These are phyloP conservation scores for Amanita jacksonii DNA, from an alignment of 768 basidiomycete species.

Conservation along the genomic window DNA sequence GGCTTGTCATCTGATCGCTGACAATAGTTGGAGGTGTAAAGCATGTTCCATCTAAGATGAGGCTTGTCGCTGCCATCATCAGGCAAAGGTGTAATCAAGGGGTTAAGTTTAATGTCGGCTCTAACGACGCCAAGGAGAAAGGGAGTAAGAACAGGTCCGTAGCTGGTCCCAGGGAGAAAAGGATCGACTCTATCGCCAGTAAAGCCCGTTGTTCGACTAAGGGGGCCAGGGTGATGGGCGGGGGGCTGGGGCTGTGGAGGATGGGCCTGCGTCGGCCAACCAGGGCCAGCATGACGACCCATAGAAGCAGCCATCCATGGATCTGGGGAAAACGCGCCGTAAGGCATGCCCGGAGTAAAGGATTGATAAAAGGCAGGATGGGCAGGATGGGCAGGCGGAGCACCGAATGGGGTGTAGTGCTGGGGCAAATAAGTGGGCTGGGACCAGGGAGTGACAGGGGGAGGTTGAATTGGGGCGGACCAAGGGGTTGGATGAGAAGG, in stretches of 20 bases:
- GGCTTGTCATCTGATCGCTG: constrained; percentile 52
- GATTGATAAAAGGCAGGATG: neutral
- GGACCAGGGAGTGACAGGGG: constrained; percentile 13
- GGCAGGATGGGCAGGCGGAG: no score
- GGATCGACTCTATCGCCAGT: constrained; percentile 19
- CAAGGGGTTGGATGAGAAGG: constrained; percentile 10
- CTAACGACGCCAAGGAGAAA: constrained; percentile 42
- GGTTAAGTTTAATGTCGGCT: constrained; percentile 45
- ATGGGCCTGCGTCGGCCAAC: neutral
- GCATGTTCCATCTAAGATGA: constrained; percentile 68
- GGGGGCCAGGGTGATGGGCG: constrained; percentile 8
- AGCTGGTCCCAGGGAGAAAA: constrained; percentile 23
- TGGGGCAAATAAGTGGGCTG: constrained; percentile 12
- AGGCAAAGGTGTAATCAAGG: constrained; percentile 41
- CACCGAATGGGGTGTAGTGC: constrained; percentile 5
- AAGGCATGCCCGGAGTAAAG: neutral
- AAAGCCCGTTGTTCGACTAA: constrained; percentile 11
- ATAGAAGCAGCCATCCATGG: constrained; percentile 1
- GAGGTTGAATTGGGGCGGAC: constrained; percentile 12
- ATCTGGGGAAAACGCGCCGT: constrained; percentile 7
- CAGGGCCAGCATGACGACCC: neutral
- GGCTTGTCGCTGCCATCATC: constrained; percentile 31
- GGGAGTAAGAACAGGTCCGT: constrained; percentile 64
- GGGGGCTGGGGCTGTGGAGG: constrained; percentile 10
- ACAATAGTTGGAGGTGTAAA: constrained; percentile 50